Evolutionary conservation across 2,329 filamentous ascomycete genomes (phyloP).

Genomic region (Talaromyces sp.): DNA sequence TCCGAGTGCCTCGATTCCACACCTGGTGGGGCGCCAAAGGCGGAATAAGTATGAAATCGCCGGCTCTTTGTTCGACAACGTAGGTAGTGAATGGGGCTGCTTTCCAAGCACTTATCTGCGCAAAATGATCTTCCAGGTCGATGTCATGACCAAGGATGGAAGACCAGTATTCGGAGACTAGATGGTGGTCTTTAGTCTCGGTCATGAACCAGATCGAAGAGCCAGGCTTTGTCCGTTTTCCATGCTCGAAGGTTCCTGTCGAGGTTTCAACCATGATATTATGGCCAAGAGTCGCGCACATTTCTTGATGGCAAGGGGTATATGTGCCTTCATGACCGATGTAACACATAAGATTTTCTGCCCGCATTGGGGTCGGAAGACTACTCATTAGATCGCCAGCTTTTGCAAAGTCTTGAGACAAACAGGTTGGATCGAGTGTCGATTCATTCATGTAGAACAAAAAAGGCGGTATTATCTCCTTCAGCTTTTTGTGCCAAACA

Average conservation of each 20-base stretch:
- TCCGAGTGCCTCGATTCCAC: slow-evolving; percentile 94
- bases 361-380: slow-evolving; percentile 79
- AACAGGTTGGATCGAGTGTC: slow-evolving; percentile 57
- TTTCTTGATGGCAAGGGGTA: slow-evolving; percentile 91
- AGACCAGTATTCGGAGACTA: slow-evolving; percentile 90
- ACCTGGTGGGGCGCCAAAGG: slow-evolving; percentile 94
- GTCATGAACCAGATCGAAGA: slow-evolving; percentile 99
- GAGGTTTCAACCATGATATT: slow-evolving; percentile 99
- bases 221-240: slow-evolving; percentile 69
- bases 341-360: slow-evolving; percentile 97
- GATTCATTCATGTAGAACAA: slow-evolving; percentile 89
- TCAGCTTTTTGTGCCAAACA: slow-evolving; percentile 78
- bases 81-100: slow-evolving; percentile 91
- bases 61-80: slow-evolving; percentile 82
- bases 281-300: slow-evolving; percentile 93
- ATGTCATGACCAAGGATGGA: slow-evolving; percentile 93
- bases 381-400: slow-evolving; percentile 95
- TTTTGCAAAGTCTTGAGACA: slow-evolving; percentile 59
- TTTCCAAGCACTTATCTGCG: slow-evolving; percentile 92
- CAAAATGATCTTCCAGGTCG: slow-evolving; percentile 95
- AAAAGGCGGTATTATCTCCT: slow-evolving; percentile 72
- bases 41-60: slow-evolving; percentile 91
- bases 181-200: slow-evolving; percentile 83
- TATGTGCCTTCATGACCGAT: slow-evolving; percentile 97
- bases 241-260: slow-evolving; percentile 58